phyloP scores from a whole-genome alignment of 176 grass and related monocot species.

The Aegilops sharonensis region DNA sequence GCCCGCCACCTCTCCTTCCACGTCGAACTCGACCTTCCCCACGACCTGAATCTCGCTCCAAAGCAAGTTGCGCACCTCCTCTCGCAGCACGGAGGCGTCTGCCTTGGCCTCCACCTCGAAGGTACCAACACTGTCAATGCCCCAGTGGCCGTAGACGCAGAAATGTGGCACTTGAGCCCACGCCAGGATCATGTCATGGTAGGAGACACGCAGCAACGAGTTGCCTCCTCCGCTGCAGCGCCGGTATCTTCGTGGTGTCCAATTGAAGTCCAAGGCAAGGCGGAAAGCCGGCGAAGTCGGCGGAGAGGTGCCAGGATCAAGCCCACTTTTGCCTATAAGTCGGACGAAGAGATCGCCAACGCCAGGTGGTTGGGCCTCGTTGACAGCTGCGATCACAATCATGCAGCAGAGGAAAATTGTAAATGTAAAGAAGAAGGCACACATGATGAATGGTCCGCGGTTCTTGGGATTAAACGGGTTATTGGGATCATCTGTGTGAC shows the following conservation, averaged over 20 bases:
- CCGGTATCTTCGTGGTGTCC: background rate
- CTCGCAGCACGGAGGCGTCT: background rate
- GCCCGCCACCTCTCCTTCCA: background rate
- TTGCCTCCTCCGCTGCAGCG: background rate
- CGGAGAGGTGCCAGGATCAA: background rate
- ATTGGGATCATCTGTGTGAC: no score
- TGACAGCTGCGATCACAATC: no score
- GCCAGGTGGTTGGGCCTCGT: no score
- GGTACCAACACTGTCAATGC: background rate
- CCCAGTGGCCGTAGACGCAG: background rate
- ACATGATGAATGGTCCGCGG: no score
- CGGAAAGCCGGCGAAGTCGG: background rate
- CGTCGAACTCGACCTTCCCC: no score
- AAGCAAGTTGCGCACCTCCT: background rate
- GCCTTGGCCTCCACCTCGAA: background rate
- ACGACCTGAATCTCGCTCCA: background rate
- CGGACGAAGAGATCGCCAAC: background rate
- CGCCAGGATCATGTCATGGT: constrained; percentile 9
- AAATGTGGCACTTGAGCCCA: background rate
- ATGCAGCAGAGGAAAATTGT: no score
- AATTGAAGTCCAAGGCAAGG: background rate
- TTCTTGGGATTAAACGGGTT: no score
- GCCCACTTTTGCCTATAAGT: background rate
- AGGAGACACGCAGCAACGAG: constrained; percentile 3
- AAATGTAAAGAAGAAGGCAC: no score